A percentile compares a stretch with the other conserved stretches of the same genome.
Conservation (phyloP, 129 eudicot species). For the Artemisia annua region DNA sequence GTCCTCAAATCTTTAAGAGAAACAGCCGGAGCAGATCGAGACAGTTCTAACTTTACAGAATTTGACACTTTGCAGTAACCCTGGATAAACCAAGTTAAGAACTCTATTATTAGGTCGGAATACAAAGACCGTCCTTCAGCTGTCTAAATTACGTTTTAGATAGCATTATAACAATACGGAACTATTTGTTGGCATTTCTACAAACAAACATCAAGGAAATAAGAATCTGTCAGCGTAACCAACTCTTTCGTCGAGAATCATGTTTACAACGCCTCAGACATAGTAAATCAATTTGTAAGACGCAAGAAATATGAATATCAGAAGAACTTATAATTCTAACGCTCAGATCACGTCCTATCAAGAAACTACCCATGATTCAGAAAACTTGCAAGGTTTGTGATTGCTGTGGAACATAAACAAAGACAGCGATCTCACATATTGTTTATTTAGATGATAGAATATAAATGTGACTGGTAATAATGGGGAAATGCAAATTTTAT, state of each 20-base stretch:
- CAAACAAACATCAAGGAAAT: background rate
- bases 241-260: no score
- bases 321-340: background rate
- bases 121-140: background rate
- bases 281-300: no score
- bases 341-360: background rate
- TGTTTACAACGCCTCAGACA: no score
- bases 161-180: background rate
- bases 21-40: slow-evolving; percentile 35
- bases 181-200: background rate
- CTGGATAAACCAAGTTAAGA: slow-evolving; percentile 34
- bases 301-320: background rate
- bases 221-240: background rate
- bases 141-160: background rate
- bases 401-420: background rate
- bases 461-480: background rate
- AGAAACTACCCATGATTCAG: background rate
- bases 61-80: slow-evolving; percentile 40
- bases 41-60: slow-evolving; percentile 34
- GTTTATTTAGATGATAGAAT: background rate
- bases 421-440: background rate
- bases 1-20: slow-evolving; percentile 40
- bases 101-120: background rate
- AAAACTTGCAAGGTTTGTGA: background rate
- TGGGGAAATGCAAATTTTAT: background rate